Base-by-base conservation (phyloP, 192 early-diverging fungal species). In the Pilobolus umbonatus region DNA sequence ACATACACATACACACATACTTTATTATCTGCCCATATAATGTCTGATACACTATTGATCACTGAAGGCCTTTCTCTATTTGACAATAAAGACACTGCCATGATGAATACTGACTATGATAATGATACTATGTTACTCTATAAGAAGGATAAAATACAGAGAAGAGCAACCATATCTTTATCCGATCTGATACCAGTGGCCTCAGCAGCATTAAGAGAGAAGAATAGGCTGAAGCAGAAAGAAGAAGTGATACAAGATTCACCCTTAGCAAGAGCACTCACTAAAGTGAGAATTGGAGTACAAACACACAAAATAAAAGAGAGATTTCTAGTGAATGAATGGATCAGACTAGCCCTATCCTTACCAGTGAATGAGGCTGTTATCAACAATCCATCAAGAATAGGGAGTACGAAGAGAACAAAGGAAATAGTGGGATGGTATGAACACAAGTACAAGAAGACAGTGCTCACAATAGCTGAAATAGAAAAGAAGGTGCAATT, bases 381-480 rank as follows among this genome's bases (percentile, higher is more conserved):
- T 32, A 46, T 66, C 55, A 58, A 57, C 31, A 61, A 22, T 22
- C 47, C 6, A 19, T 28, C 25, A 17, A 48, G 21, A 25, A 36
- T 39, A 15, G 34, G 11, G 22, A 55, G 48, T 10, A 56, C 14
- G 44, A 60, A 50, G 10, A 47, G 70, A 9, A 72, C 70, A 12
- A 55, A 48, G 11, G 63, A 57, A 34, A 72, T 72, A 15, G 64
- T 60, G 9, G 43, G 53, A 28, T 72, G 64, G 64, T 67, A 67
- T 47, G 70, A 67, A 36, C 67, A 64, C 60, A 65, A 62, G 32
- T 39, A 52, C 24, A 58, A 66, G 12, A 66, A 28, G 29, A 24
- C 24, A 0, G 55, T 15, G 25, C 31, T 72, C 11, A 25, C 55
- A 4, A 25, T 67, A 29, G 48, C 62, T 4, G 40, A 67, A 30